Conservation (phyloP, 257 asterid genomes). For the Nicotiana sylvestris region DNA sequence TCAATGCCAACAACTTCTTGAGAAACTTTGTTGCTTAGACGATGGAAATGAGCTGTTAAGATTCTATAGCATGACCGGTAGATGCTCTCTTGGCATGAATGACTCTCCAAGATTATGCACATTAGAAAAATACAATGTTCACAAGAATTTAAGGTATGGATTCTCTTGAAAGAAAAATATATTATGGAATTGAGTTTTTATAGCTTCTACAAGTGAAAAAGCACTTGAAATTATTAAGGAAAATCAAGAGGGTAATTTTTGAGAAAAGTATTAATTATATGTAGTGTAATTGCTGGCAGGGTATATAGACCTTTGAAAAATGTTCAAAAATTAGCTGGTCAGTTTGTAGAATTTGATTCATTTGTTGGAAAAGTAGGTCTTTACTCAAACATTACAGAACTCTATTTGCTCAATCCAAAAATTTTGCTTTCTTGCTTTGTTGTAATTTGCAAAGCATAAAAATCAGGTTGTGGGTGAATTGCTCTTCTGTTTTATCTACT, state of each 20-base stretch:
- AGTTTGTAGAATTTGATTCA: constrained; percentile 72
- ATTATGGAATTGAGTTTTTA: constrained; percentile 58
- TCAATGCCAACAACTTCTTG: constrained; percentile 63
- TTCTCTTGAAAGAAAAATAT: constrained; percentile 40
- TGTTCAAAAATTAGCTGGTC: constrained; percentile 55
- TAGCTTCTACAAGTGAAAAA: constrained; percentile 75
- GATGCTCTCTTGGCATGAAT: constrained; percentile 57
- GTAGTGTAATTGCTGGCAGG: constrained; percentile 92
- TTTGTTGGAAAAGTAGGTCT: constrained; percentile 78
- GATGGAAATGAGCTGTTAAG: constrained; percentile 86
- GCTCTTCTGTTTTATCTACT: too few relatives aligned
- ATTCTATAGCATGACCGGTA: constrained; percentile 64
- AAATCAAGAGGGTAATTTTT: neutral
- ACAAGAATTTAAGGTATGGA: constrained; percentile 56
- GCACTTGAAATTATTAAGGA: constrained; percentile 55
- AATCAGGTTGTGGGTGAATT: too few relatives aligned
- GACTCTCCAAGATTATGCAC: constrained; percentile 55
- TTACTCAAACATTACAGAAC: constrained; percentile 69
- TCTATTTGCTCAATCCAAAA: constrained; percentile 65
- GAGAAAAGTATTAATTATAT: constrained; percentile 68
- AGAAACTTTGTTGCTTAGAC: constrained; percentile 82
- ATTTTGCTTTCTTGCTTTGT: constrained; percentile 94
- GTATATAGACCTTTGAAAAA: constrained; percentile 81
- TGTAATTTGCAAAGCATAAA: constrained; percentile 55
- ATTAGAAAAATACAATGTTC: constrained; percentile 53